Evolutionary conservation across 805 yeast species (phyloP), one percentile per base, ranked within the genome.

Genomic region (Ogataea ganodermae): DNA sequence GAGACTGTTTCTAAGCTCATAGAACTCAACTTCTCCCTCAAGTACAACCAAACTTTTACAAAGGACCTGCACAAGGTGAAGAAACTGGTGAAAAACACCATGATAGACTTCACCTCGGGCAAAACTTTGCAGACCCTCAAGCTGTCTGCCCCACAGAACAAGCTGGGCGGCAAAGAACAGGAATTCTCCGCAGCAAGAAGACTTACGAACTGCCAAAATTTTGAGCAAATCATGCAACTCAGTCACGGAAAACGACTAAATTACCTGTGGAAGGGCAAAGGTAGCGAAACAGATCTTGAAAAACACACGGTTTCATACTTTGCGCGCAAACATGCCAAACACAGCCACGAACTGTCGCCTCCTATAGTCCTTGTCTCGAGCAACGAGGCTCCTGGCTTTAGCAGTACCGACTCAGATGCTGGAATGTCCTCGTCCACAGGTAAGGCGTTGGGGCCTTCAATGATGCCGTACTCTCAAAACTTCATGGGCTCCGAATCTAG

Each of bases 201-300:
- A 22, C 44, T 59, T 7, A 47, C 56, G 18, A 51, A 57, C 17
- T 60, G 63, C 42, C 65, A 63, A 43, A 62, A 63, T 37, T 24
- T 50, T 30, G 62, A 65, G n/a, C 59, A 58, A 22, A 57, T 67
- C 22, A 17, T 56, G 18, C 53, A 48, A 32, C 50, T 48, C 20
- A 52, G 59, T n/a, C 60, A 50, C 33, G 70, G 72, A 12, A 64
- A 58, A 37, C 51, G 69, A 35, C 49, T 68, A 44, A 65, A 66
- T 6, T 70, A 72, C 45, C 52, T 79, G 14, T 83, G 83, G 79
- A 67, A 66, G 36, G 80, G 77, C 3, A 77, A 75, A 55, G 85
- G 83, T 4, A 60, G 65, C 37, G 65, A 67, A 22, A 59, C 69
- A 14, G 69, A 71, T 40, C 41, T 69, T 13, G 59, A 60, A 4